A percentile compares a stretch with the other conserved stretches of the same genome.
phyloP scores from a whole-genome alignment of 495 filamentous ascomycete species.

The Penicillium paradoxum region DNA sequence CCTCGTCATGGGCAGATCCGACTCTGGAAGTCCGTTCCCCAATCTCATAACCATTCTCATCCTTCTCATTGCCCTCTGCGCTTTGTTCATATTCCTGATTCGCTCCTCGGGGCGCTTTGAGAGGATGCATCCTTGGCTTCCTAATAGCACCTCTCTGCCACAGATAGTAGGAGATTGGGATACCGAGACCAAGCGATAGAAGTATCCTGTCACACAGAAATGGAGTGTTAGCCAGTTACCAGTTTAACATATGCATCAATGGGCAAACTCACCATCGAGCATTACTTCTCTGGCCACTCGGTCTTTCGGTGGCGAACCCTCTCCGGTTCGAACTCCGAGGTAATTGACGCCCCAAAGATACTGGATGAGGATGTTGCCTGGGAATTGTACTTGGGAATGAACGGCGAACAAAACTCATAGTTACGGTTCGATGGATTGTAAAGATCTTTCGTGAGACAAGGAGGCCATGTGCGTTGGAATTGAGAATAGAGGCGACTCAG shows the following conservation, averaged over 20 bases:
- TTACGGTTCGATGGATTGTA: background rate
- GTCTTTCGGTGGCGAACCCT: background rate
- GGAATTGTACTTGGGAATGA: background rate
- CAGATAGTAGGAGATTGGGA: background rate
- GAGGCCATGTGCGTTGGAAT: background rate
- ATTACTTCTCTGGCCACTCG: background rate
- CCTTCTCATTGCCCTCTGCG: background rate
- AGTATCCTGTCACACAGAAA: background rate
- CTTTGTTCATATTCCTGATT: background rate
- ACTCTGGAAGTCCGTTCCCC: background rate
- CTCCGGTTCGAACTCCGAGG: background rate
- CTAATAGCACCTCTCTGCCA: background rate
- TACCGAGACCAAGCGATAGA: background rate
- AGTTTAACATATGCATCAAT: too few relatives aligned
- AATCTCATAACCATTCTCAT: too few relatives aligned
- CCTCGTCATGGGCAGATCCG: background rate
- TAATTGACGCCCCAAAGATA: background rate
- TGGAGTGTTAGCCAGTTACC: background rate
- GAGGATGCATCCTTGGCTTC: background rate
- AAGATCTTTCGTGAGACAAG: background rate
- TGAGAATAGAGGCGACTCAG: background rate
- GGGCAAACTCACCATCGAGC: background rate
- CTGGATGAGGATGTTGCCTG: background rate
- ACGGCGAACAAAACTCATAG: background rate
- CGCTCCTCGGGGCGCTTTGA: background rate